Evolutionary conservation across 148 eudicot species (phyloP).

Genomic region (Silene latifolia): DNA sequence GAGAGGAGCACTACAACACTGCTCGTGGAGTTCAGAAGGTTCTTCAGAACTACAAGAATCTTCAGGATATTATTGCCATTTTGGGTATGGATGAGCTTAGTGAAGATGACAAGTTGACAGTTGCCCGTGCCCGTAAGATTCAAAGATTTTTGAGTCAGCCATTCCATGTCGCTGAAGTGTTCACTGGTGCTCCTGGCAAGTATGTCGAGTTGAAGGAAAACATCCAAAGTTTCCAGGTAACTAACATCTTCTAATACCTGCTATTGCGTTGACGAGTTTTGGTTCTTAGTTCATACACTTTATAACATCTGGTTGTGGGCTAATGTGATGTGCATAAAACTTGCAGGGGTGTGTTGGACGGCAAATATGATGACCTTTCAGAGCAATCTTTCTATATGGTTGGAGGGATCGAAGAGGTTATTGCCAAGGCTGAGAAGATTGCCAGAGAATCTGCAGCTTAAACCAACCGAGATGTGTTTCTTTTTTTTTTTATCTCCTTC

Average conservation of each 20-base stretch:
- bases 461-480: no score
- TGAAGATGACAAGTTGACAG: slow-evolving; percentile 97
- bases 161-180: slow-evolving; percentile 96
- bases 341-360: slow-evolving; percentile 92
- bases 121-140: slow-evolving; percentile 97
- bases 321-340: background rate
- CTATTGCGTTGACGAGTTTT: no score
- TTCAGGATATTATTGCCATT: slow-evolving; percentile 97
- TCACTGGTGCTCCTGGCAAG: slow-evolving; percentile 98
- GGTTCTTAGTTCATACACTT: no score
- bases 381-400: no score
- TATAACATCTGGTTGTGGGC: no score
- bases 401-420: no score
- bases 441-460: no score
- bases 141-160: slow-evolving; percentile 96
- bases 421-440: no score
- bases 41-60: slow-evolving; percentile 96
- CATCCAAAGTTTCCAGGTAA: slow-evolving; percentile 92
- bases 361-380: slow-evolving; percentile 88
- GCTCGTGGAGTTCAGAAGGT: slow-evolving; percentile 98
- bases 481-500: no score
- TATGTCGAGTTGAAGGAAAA: slow-evolving; percentile 96
- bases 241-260: no score
- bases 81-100: slow-evolving; percentile 99
- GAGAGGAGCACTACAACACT: slow-evolving; percentile 93